These are phyloP conservation scores for Myochromella boudieri DNA, from an alignment of 768 basidiomycete species.

Conservation along the genomic window DNA sequence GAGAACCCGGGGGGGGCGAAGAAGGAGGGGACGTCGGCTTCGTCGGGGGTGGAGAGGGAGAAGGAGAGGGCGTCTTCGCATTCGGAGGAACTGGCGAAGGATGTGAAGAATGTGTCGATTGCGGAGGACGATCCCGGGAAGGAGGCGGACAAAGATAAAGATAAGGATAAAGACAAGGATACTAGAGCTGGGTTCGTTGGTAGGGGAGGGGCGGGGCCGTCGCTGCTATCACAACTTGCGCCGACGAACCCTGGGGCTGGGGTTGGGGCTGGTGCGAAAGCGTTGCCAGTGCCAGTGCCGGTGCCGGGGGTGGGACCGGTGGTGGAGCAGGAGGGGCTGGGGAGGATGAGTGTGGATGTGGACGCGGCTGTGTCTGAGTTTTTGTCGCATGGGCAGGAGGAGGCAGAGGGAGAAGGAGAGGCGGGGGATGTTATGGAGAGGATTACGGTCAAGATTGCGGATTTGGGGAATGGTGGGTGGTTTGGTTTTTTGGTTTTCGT, in stretches of 20 bases:
- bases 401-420: slow-evolving; percentile 22
- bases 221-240: slow-evolving; percentile 72
- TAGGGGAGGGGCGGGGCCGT: slow-evolving; percentile 48
- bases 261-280: background rate
- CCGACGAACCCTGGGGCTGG: slow-evolving; percentile 25
- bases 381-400: slow-evolving; percentile 16
- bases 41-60: background rate
- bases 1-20: slow-evolving; percentile 23
- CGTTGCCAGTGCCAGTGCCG: slow-evolving; percentile 27
- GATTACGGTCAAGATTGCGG: slow-evolving; percentile 98
- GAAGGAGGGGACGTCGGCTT: slow-evolving; percentile 8
- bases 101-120: slow-evolving; percentile 40
- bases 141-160: background rate
- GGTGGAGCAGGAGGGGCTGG: background rate
- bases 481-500: too few relatives aligned
- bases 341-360: slow-evolving; percentile 15
- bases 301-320: slow-evolving; percentile 16
- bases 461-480: slow-evolving; percentile 93
- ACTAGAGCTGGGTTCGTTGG: slow-evolving; percentile 30
- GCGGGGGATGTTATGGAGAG: too few relatives aligned
- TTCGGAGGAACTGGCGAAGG: slow-evolving; percentile 34
- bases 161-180: slow-evolving; percentile 12
- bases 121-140: slow-evolving; percentile 1
- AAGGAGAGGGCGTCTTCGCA: slow-evolving; percentile 17
- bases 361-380: slow-evolving; percentile 18